Evolutionary conservation across 345 rosid species (phyloP), one percentile per base, ranked within the genome.

Genomic region (Kandelia obovata): DNA sequence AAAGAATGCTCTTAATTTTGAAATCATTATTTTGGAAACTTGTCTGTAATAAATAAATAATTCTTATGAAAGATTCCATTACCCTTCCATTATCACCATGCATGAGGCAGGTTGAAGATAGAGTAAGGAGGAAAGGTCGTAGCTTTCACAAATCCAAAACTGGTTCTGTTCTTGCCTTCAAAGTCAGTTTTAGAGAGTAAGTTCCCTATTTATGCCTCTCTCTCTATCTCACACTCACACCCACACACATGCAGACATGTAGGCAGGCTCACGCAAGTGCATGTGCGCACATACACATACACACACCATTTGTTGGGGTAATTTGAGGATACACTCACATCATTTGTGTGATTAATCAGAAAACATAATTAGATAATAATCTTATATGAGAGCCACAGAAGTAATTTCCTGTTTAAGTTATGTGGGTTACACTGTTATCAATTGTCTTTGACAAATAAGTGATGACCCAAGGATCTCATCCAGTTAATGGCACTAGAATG

Each of bases 131-230:
- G 84, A 90, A 90, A 88, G 98, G 96, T 61, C 85, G 82, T 60
- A 80, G 84, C 82, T 86, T 90, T 65, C 72, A 68, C 66, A 90
- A 93, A 58, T 84, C 91, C 20, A 86, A 86, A 79, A 89, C 89
- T 17, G 98, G 97, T 25, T 93, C 96, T 56, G 81, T 93, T 43
- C 84, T 93, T 72, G 80, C 97, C 69, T 93, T 89, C 82, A 90
- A 93, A 87, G 98, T 90, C 74, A 87, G 82, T 88, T 92, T 92
- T 74, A 86, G 96, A 92, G 90, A 89, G 97, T 88, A 81, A 77
- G 81, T 66, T 10, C 59, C 16, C 17, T 23, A 28, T 23, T 13
- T 23, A 21, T 9, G 5, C 16, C 6, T 23, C 59, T 23, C 28
- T 55, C 58, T 55, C 58, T 9, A 17, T 21, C 58, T 1, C 58